Evolutionary conservation across 2,329 filamentous ascomycete species (phyloP), one percentile per base, ranked within the genome.

Genomic region (Amauroascus niger): DNA sequence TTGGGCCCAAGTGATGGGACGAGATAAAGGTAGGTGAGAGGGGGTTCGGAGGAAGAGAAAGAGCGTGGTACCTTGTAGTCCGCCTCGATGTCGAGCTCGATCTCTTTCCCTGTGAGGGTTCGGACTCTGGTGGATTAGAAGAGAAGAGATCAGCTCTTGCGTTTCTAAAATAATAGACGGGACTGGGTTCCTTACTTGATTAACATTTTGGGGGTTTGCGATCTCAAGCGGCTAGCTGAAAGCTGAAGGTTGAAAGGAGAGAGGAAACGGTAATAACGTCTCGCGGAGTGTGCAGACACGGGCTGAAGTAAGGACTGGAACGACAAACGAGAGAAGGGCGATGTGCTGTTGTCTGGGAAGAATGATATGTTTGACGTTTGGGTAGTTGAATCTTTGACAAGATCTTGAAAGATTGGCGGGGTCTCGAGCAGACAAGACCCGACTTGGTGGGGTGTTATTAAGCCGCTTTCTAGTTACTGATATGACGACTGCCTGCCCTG

Each of bases 91-190:
- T 97, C 90, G 65, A 98, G 83, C 79, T 97, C 91, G 70, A 97
- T 97, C 76, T 98, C 89, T 78, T 97, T 97, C 67, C 93, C 93
- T 60, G 93, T 97, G 60, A 98, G 83, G 59, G 93, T 98, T 69
- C 93, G 87, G 69, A 98, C 91, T 79, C 91, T 98, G 63, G 41
- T 40, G 13, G 43, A 37, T 39, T 53, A 39, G 40, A 30, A 49
- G 47, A 39, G 30, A n/a, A 60, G 35, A 33, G 50, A 43, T 39
- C 20, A 55, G 43, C 11, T 28, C 39, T 39, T 16, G 7, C 28
- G 4, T 45, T 46, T 16, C 2, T 6, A 26, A 3, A 16, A 6
- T 24, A 39, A 14, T 26, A 8, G 16, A 20, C 11, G 46, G 16
- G 28, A 32, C 13, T 5, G 22, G 43, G 37, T 50, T n/a, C 60